phyloP scores from a whole-genome alignment of 2,329 filamentous ascomycete genomes.

The Harringtonia lauricola region DNA sequence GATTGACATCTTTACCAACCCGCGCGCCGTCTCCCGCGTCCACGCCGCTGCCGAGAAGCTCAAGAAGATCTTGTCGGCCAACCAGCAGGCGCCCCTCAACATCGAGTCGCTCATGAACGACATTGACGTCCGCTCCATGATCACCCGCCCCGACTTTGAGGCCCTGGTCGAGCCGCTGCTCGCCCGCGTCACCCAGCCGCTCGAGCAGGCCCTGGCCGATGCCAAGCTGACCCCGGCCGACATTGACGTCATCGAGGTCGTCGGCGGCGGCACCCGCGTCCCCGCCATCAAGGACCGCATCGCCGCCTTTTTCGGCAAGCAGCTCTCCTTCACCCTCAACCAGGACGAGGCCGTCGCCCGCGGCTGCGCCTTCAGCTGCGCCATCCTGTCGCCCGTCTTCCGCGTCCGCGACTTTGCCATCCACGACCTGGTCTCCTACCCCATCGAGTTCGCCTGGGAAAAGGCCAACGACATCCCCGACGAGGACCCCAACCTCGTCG shows the following conservation, averaged over 20 bases:
- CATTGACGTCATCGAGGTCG: constrained; percentile 86
- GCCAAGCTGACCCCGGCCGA: constrained; percentile 85
- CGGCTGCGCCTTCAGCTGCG: constrained; percentile 94
- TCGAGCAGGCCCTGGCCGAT: constrained; percentile 90
- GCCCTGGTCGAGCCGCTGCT: constrained; percentile 79
- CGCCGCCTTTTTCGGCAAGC: constrained; percentile 83
- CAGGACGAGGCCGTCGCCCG: constrained; percentile 95
- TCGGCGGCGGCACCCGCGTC: constrained; percentile 90
- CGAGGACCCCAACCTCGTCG: constrained; percentile 91
- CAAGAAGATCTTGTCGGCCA: constrained; percentile 97
- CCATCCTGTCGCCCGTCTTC: constrained; percentile 94
- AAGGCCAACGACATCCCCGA: constrained; percentile 97
- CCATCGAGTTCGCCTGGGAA: constrained; percentile 98
- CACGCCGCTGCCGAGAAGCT: constrained; percentile 86
- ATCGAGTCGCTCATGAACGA: constrained; percentile 99
- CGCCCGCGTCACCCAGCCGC: constrained; percentile 55
- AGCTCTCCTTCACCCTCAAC: constrained; percentile 91
- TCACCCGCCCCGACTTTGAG: constrained; percentile 93
- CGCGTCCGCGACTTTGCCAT: constrained; percentile 96
- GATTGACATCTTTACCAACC: constrained; percentile 85
- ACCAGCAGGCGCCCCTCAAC: constrained; percentile 83
- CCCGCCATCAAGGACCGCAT: constrained; percentile 86
- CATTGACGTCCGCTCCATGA: constrained; percentile 75
- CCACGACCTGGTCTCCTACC: constrained; percentile 96
- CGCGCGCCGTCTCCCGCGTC: constrained; percentile 81